Base-by-base conservation (phyloP, 108 stramenopile genomes). In the Conticribra guillardii region DNA sequence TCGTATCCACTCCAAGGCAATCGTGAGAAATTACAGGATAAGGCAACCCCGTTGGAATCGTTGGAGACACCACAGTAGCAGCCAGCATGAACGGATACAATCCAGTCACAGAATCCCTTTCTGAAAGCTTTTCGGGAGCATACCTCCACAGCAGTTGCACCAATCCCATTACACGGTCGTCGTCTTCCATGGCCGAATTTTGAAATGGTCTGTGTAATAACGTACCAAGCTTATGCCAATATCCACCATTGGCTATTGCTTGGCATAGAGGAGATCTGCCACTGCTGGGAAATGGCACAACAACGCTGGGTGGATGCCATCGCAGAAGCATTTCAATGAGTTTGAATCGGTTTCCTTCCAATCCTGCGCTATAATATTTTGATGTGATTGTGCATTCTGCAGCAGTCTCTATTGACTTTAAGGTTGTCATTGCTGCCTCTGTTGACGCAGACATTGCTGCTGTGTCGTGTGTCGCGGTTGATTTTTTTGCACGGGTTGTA, bases 61-160 rank as follows among this genome's bases (percentile, higher is more conserved):
- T 26, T 18, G 48, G 30, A 15, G 61, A 27, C 3, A 21, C 48
- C 31, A 50, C 61, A 32, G 70, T 77, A 1, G 89, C 86, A 46
- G 89, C 86, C 45, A 86, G 45, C 83, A 87, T 85, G 60, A 90
- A 90, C 14, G 89, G 89, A 65, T 79, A 86, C 19, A 90, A 61
- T 1, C 84, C 56, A 15, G 82, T 68, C 23, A 76, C 52, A 9
- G 80, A 71, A 79, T 90, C 87, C 3, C 34, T 52, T 15, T 64
- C 67, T 17, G 37, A 32, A n/a, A 51, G 33, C 44, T 62, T 44
- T 16, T 67, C 67, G 0, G 74, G 65, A 22, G 51, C 37, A 49
- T 55, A 19, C 31, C 32, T 45, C 58, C 51, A 67, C 31, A 76
- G 60, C 60, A 68, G 11, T 41, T 62, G 55, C 0, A 76, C 28